Evolutionary conservation across 2,329 filamentous ascomycete species (phyloP).

Genomic region (Aspergillus pseudoviridinutans): DNA sequence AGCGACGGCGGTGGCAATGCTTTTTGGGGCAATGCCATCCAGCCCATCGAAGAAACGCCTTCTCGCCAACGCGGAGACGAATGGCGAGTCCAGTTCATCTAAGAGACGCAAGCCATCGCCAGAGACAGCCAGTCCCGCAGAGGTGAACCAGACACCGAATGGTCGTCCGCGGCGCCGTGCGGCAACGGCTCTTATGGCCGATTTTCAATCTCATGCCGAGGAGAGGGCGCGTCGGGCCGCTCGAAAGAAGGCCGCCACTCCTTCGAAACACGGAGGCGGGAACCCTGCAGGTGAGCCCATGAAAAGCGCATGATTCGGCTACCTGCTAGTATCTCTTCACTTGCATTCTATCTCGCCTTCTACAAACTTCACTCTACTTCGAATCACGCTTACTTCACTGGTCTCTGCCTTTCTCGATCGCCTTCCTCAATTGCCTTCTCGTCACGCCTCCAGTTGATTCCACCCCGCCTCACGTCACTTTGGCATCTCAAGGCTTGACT

Average conservation of each 20-base stretch:
- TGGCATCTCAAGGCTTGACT: too few species aligned
- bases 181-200: constrained; percentile 17
- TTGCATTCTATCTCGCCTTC: not conserved
- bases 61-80: constrained; percentile 9
- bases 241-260: constrained; percentile 8
- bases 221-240: constrained; percentile 16
- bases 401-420: too few species aligned
- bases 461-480: too few species aligned
- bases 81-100: not conserved
- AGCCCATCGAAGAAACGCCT: constrained; percentile 13
- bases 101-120: constrained; percentile 3
- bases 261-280: not conserved
- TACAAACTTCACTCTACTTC: too few species aligned
- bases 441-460: too few species aligned
- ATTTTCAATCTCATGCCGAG: constrained; percentile 17
- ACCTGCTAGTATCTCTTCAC: not conserved
- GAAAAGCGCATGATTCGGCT: not conserved
- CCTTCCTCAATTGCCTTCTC: too few species aligned
- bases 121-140: not conserved
- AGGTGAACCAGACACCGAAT: constrained; percentile 9
- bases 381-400: too few species aligned
- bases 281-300: not conserved
- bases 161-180: constrained; percentile 22
- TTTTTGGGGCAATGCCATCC: not conserved
- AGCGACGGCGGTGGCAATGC: not conserved